Evolutionary conservation across 768 basidiomycete genomes (phyloP), one percentile per base, ranked within the genome.

Genomic region (Amanita thiersii): DNA sequence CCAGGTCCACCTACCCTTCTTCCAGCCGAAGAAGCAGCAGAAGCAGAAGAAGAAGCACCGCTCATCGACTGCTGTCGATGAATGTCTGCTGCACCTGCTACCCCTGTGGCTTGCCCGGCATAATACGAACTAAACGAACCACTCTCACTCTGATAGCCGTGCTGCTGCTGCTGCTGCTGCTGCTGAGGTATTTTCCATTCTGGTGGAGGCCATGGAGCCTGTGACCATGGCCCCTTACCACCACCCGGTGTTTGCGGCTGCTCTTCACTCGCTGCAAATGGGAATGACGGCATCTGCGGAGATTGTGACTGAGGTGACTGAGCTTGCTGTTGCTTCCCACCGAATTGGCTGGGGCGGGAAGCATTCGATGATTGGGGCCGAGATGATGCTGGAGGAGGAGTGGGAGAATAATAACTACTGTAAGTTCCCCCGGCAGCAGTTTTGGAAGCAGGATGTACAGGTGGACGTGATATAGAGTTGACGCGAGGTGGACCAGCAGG

Each of bases 131-230:
- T 55, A 52, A 8, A 48, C 45, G 17, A 50, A 43, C 37, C 54
- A 47, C 2, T 50, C 23, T 11, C 43, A 36, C 28, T 37, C 44
- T 35, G 42, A 52, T 11, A 41, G 47, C 17, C 33, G 48, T 18
- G 21, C n/a, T n/a, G n/a, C n/a, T n/a, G n/a, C n/a, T n/a, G n/a
- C n/a, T n/a, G n/a, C n/a, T n/a, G 48, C 11, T 39, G 48, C 28
- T 45, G 50, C 23, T 46, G 56, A 44, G 50, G 25, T 3, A 57
- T 39, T 14, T 60, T 54, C 70, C 69, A 70, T 37, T 69, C 68
- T 15, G 63, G 51, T 45, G 69, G 69, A 19, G 70, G 68, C 70
- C 69, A 70, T 39, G 62, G 61, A 8, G 42, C 40, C 39, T 60
- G 63, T 11, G 56, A 45, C 57, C 52, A 56, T 19, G 44, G 37